Conservation (phyloP, 1,139 yeast genomes). For the Meyerozyma smithsonii region DNA sequence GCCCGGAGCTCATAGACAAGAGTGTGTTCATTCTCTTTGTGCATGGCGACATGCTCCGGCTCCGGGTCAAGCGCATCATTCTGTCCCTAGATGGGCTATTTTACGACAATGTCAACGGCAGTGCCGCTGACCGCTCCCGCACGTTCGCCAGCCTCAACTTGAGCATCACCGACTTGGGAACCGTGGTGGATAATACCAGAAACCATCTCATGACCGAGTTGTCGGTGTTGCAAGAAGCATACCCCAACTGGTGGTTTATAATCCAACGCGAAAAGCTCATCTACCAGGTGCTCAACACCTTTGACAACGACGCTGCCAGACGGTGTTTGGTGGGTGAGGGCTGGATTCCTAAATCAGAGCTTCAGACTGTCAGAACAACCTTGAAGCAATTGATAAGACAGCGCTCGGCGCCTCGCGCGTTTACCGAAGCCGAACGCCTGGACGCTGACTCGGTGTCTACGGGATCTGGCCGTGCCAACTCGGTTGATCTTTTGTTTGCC, state of each 20-base stretch:
- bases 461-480: slow-evolving; percentile 8
- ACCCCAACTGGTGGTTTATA: slow-evolving; percentile 32
- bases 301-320: slow-evolving; percentile 80
- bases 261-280: slow-evolving; percentile 70
- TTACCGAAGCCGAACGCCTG: slow-evolving; percentile 6
- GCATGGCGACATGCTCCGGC: slow-evolving; percentile 73
- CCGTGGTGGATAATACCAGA: slow-evolving; percentile 66
- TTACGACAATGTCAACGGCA: slow-evolving; percentile 60
- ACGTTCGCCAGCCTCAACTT: slow-evolving; percentile 60
- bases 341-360: slow-evolving; percentile 65
- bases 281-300: slow-evolving; percentile 70
- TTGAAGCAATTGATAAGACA: background rate
- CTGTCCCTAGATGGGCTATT: slow-evolving; percentile 80
- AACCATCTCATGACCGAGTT: slow-evolving; percentile 71
- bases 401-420: slow-evolving; percentile 4
- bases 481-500: slow-evolving; percentile 41
- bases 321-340: slow-evolving; percentile 96
- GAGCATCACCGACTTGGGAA: slow-evolving; percentile 39
- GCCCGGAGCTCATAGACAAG: slow-evolving; percentile 50
- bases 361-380: slow-evolving; percentile 9
- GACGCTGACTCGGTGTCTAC: slow-evolving; percentile 8
- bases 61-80: slow-evolving; percentile 68
- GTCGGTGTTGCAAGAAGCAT: slow-evolving; percentile 56
- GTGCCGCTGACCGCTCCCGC: slow-evolving; percentile 42
- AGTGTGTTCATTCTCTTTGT: slow-evolving; percentile 81